These are phyloP conservation scores for Volvox carteri DNA, from an alignment of 163 green algal genomes.

Conservation along the genomic window DNA sequence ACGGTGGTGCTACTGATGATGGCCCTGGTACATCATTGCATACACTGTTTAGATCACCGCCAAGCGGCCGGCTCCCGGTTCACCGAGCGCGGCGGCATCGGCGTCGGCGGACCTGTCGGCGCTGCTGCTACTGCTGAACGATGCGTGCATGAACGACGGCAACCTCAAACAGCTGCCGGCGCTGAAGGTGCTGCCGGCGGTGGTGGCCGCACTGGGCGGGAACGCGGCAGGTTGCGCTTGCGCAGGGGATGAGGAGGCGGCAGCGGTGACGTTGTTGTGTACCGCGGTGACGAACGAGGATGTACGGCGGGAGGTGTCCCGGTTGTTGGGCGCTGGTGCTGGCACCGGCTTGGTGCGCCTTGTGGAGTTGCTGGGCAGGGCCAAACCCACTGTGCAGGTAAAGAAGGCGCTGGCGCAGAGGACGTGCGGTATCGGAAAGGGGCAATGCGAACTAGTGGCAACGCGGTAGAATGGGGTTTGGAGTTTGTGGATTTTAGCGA, in stretches of 20 bases:
- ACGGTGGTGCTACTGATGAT: too few relatives aligned
- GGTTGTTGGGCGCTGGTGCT: conserved; percentile 28
- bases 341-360: conserved; percentile 25
- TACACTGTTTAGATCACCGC: background rate
- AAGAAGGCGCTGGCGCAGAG: too few relatives aligned
- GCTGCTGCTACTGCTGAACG: conserved; percentile 60
- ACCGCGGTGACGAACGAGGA: conserved; percentile 59
- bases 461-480: too few relatives aligned
- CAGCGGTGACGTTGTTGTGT: conserved; percentile 66
- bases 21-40: too few relatives aligned
- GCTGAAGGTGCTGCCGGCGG: conserved; percentile 49
- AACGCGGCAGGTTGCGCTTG: background rate
- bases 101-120: conserved; percentile 1
- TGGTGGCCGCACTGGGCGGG: conserved; percentile 19
- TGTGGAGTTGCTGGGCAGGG: conserved; percentile 32
- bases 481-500: too few relatives aligned
- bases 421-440: too few relatives aligned
- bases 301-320: conserved; percentile 58
- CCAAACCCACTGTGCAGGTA: conserved; percentile 35
- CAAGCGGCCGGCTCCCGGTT: background rate
- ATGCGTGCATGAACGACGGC: conserved; percentile 65
- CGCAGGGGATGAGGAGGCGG: conserved; percentile 26
- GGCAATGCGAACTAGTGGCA: too few relatives aligned
- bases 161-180: conserved; percentile 61
- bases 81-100: background rate